Evolutionary conservation across 345 rosid species (phyloP), one percentile per base, ranked within the genome.

Genomic region (Rhodamnia argentea): DNA sequence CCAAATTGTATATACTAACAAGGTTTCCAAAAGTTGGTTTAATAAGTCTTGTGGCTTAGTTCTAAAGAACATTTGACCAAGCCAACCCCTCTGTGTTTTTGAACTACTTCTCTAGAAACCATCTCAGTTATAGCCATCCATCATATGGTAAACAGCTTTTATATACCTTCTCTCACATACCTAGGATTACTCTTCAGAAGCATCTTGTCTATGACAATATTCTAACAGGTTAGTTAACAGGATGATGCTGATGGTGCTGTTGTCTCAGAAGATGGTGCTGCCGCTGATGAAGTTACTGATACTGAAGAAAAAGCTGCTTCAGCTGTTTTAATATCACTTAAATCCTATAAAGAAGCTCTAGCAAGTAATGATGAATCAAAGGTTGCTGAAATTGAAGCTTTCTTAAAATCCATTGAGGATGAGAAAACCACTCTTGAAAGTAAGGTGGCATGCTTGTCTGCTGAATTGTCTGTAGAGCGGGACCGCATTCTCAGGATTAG

Each of bases 401-500:
- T 89, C 54, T 84, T 97, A 20, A 92, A 90, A 90, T 92, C 98
- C 83, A 82, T 96, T 52, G 99, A 94, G 89, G 94, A 92, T 51
- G 95, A 92, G 89, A 96, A 94, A 85, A 51, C 47, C 47, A 88
- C 89, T 70, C 94, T 95, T 64, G 94, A 92, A 88, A 88, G 85
- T 52, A 94, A 94, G 92, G 91, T 92, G 78, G 84, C 92, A 4
- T 83, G 92, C 81, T 91, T 97, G 86, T 89, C 94, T 50, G 93
- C 91, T 82, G 99, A 96, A 57, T 81, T 96, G 54, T 89, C 95
- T 0, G 83, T 81, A n/a, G 98, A 94, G 90, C 95, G 85, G 92
- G 99, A 92, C 56, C 94, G 99, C 84, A 58, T 94, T 87, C 90
- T 97, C 87, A 92, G 99, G 91, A 94, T 97, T 51, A 92, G 98